Conservation (phyloP, 345 rosid genomes). For the Lepidium aucheri region DNA sequence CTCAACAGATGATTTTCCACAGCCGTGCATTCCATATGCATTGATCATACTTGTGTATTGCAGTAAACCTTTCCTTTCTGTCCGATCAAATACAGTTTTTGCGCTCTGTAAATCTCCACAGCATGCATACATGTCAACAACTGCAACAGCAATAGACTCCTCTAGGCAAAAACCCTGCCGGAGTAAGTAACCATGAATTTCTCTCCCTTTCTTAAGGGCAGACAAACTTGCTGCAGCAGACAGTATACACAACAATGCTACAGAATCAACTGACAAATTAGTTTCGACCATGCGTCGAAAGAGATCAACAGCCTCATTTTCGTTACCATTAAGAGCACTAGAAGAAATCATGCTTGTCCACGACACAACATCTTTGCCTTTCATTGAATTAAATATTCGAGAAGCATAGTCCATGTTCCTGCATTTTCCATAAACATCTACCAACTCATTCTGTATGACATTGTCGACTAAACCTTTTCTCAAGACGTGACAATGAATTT, state of each 20-base stretch:
- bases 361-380: conserved; percentile 62
- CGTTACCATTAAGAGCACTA: conserved; percentile 47
- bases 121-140: conserved; percentile 77
- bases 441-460: conserved; percentile 47
- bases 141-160: conserved; percentile 50
- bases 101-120: conserved; percentile 63
- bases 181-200: conserved; percentile 55
- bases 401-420: conserved; percentile 47
- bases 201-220: conserved; percentile 62
- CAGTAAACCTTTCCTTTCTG: conserved; percentile 36
- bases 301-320: conserved; percentile 50
- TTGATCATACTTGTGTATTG: conserved; percentile 77
- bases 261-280: conserved; percentile 48
- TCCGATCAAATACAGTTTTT: conserved; percentile 36
- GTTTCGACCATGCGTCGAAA: conserved; percentile 44
- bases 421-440: conserved; percentile 66
- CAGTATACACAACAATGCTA: conserved; percentile 50
- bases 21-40: conserved; percentile 82
- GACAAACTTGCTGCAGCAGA: conserved; percentile 64
- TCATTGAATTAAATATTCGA: conserved; percentile 42
- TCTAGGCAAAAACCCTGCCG: conserved; percentile 50
- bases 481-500: conserved; percentile 55
- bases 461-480: conserved; percentile 53
- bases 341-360: conserved; percentile 93
- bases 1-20: conserved; percentile 52